Evolutionary conservation across 306 rosid species (phyloP), one percentile per base, ranked within the genome.

Genomic region (Acacia acuminata): DNA sequence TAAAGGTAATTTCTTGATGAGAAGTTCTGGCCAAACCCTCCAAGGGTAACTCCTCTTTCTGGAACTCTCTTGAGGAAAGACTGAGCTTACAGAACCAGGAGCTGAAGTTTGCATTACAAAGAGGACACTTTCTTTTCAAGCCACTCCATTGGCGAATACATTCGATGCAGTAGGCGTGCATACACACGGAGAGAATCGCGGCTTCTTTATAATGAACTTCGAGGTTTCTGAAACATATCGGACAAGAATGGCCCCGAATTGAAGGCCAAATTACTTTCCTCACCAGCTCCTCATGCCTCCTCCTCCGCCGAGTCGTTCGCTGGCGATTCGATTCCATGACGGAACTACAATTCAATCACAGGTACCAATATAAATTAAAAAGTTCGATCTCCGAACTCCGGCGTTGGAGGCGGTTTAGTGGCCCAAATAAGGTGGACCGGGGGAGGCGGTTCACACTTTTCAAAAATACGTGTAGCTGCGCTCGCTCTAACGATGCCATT

Each of bases 61-160:
- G 84, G 78, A 87, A 91, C 17, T 25, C 44, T 75, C 58, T 67
- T 50, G 88, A 71, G 40, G 89, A 88, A 38, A 84, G 79, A 47
- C 71, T 79, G 81, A 89, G 77, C 1, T 50, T 45, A 53, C 72
- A 82, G 83, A 91, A 78, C 93, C 93, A 89, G 15, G 90, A 85
- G 10, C 82, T 80, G 81, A 88, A 91, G 42, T 58, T 73, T n/a
- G 87, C 78, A 79, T 88, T 91, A 64, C 95, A 91, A 71, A 89
- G 91, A 32, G 95, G 95, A 3, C 93, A 89, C 27, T 72, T 88
- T 16, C 88, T 85, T 74, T 84, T 75, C 73, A 88, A 44, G 16
- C n/a, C 34, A 82, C 93, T 91, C 95, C 95, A 89, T 43, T 77
- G 86, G 47, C 88, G 86, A 50, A 91, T 91, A 83, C 93, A 89